Percentiles rank a stretch among this genome's conserved stretches.
Evolutionary conservation across 1,284 basidiomycete species (phyloP).

Genomic region (Ganoderma sinense): DNA sequence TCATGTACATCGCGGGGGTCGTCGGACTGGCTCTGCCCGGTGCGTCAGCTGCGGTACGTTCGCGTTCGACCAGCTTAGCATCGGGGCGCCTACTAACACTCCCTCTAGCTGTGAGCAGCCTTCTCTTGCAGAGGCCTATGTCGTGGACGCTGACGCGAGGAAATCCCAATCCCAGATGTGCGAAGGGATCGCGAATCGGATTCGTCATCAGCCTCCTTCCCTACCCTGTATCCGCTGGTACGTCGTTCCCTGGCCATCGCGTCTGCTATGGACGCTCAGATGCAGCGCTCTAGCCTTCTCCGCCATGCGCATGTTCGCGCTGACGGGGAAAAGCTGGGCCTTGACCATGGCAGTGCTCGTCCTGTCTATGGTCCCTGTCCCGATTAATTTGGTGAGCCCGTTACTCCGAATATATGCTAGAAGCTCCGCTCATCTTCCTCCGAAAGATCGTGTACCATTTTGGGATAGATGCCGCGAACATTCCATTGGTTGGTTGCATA

Average conservation of each 20-base stretch:
- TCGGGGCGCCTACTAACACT: background rate
- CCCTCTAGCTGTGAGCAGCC: background rate
- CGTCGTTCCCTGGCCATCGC: background rate
- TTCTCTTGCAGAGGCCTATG: too few species aligned
- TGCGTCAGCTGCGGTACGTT: background rate
- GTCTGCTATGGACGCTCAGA: background rate
- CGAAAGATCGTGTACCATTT: background rate
- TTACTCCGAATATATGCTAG: too few species aligned
- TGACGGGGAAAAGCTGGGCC: background rate
- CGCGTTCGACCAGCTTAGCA: background rate
- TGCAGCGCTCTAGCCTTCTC: background rate
- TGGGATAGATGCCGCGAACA: background rate
- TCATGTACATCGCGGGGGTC: background rate
- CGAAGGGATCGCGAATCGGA: background rate
- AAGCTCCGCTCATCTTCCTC: background rate
- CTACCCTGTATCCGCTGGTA: background rate
- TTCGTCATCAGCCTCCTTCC: background rate
- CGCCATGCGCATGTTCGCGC: constrained; percentile 3
- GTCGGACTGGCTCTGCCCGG: background rate
- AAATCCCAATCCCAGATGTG: background rate
- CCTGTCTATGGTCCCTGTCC: background rate
- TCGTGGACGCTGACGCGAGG: too few species aligned
- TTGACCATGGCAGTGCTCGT: background rate
- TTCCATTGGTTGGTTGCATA: background rate
- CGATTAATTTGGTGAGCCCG: background rate